Evolutionary conservation across 1,284 basidiomycete species (phyloP).

Genomic region (Heliocybe sulcata): DNA sequence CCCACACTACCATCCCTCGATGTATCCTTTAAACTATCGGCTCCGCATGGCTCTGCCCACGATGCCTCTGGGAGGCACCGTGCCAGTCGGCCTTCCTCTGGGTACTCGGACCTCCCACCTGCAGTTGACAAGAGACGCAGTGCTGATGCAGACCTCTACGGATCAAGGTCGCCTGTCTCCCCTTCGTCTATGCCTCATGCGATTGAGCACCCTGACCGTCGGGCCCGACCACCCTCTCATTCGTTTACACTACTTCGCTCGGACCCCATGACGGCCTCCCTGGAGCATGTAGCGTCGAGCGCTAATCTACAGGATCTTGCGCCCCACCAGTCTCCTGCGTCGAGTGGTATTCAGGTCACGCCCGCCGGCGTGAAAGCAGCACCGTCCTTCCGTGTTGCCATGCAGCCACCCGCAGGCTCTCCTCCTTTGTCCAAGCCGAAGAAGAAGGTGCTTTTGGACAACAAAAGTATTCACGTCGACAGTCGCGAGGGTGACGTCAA

Average conservation of each 20-base stretch:
- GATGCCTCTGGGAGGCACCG: background rate
- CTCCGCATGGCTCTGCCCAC: background rate
- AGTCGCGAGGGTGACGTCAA: background rate
- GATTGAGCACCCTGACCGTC: background rate
- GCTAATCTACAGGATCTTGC: constrained; percentile 12
- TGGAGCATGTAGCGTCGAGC: constrained; percentile 36
- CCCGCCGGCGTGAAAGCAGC: background rate
- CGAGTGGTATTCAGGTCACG: background rate
- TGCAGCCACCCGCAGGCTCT: background rate
- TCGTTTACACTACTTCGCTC: constrained; percentile 34
- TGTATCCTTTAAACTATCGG: background rate
- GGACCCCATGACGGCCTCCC: constrained; percentile 30
- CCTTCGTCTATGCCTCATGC: background rate
- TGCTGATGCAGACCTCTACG: background rate
- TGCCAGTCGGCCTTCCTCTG: background rate
- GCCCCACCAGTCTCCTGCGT: background rate
- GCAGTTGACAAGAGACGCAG: background rate
- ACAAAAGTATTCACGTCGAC: no score
- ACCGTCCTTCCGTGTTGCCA: constrained; percentile 3
- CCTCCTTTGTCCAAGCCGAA: background rate
- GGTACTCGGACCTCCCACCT: background rate
- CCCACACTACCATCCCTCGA: background rate
- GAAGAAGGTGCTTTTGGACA: background rate
- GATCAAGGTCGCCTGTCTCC: background rate
- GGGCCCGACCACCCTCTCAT: background rate